Evolutionary conservation across 768 basidiomycete species (phyloP).

Genomic region (Macrolepiota fuliginosa): DNA sequence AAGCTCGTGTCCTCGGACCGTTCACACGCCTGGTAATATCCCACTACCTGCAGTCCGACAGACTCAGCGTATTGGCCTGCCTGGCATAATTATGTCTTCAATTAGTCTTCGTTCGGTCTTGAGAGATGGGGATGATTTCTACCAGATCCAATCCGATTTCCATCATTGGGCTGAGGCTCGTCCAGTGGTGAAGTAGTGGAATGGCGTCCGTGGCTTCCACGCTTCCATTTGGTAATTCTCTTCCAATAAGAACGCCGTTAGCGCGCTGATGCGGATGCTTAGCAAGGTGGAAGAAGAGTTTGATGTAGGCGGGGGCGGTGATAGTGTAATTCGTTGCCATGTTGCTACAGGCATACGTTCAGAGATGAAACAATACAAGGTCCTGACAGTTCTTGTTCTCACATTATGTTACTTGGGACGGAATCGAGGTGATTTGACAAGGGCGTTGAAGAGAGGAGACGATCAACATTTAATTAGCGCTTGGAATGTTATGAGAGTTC

Average conservation of each 20-base stretch:
- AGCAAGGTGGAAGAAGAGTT: constrained; percentile 75
- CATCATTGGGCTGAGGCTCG: constrained; percentile 81
- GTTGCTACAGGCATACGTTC: not conserved
- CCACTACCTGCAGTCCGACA: constrained; percentile 54
- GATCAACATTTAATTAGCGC: not conserved
- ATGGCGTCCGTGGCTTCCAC: constrained; percentile 63
- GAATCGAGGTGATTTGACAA: not conserved
- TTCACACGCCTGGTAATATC: constrained; percentile 76
- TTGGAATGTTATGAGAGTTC: not conserved
- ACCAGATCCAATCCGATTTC: constrained; percentile 81
- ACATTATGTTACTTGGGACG: not conserved
- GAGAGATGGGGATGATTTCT: constrained; percentile 21
- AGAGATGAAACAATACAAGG: not conserved
- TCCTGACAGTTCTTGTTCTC: not conserved
- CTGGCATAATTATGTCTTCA: constrained; percentile 30
- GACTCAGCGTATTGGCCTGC: constrained; percentile 58
- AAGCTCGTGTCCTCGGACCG: constrained; percentile 58
- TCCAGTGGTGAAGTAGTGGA: constrained; percentile 85
- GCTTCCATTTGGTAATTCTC: constrained; percentile 24
- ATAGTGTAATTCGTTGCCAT: constrained; percentile 43
- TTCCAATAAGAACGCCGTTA: constrained; percentile 77
- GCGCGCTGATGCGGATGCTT: constrained; percentile 76
- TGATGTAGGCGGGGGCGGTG: constrained; percentile 62
- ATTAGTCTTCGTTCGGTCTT: not conserved
- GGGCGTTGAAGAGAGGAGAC: not conserved